These are phyloP conservation scores for Golubevia sp. DNA, from an alignment of 1,284 basidiomycete genomes.

Conservation along the genomic window DNA sequence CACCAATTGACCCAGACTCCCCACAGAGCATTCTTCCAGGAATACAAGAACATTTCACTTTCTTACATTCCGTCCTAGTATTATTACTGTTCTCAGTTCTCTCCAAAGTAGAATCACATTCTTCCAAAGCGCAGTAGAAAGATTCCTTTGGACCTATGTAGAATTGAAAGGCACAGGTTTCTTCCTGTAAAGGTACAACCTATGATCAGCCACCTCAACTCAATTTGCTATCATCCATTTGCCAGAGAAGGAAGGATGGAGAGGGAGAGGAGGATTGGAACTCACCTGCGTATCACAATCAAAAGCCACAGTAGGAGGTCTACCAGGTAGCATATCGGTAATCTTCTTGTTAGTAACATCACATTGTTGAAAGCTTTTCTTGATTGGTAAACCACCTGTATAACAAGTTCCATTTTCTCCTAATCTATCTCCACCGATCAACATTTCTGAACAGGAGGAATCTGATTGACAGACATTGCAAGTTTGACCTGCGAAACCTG, in stretches of 20 bases:
- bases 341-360: conserved; percentile 94
- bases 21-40: conserved; percentile 92
- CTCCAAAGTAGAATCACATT: conserved; percentile 67
- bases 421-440: conserved; percentile 35
- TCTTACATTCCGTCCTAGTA: conserved; percentile 41
- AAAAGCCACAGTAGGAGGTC: conserved; percentile 93
- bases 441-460: conserved; percentile 25
- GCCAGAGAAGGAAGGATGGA: background rate
- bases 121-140: conserved; percentile 86
- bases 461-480: conserved; percentile 30
- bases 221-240: no score
- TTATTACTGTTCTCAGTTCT: conserved; percentile 1
- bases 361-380: conserved; percentile 94
- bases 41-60: conserved; percentile 86
- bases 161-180: conserved; percentile 87
- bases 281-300: conserved; percentile 22
- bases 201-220: no score
- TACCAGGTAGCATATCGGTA: conserved; percentile 81
- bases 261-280: conserved; percentile 1
- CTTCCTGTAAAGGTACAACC: no score
- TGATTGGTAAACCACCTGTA: conserved; percentile 84
- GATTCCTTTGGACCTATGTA: conserved; percentile 93
- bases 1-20: conserved; percentile 80
- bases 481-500: no score
- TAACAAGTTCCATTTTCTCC: conserved; percentile 86